These are phyloP conservation scores for Xylariaceae sp. DNA, from an alignment of 2,329 filamentous ascomycete genomes.

Conservation along the genomic window DNA sequence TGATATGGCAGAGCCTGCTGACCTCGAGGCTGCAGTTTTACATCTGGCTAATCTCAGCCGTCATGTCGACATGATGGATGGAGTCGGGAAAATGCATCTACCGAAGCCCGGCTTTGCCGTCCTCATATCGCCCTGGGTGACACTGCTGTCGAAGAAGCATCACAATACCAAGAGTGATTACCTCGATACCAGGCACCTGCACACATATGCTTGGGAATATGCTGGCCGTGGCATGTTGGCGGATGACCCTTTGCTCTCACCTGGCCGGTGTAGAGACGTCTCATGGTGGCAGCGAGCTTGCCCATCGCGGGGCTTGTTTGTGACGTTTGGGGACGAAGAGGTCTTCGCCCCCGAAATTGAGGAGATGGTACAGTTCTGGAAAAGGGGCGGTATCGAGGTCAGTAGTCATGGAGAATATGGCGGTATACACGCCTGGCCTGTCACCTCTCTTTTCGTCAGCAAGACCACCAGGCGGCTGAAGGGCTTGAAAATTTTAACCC, in stretches of 20 bases:
- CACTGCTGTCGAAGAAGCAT: conserved; percentile 63
- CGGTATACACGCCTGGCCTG: conserved; percentile 78
- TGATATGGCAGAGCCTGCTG: neutral
- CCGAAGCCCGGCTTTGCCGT: conserved; percentile 51
- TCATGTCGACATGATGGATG: conserved; percentile 27
- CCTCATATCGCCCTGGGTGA: conserved; percentile 77
- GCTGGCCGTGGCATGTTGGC: conserved; percentile 44
- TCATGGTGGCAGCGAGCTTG: conserved; percentile 62
- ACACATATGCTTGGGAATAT: conserved; percentile 67
- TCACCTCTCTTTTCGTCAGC: conserved; percentile 58
- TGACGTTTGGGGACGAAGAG: conserved; percentile 72
- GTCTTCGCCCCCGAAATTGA: conserved; percentile 68
- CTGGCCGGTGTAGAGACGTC: conserved; percentile 62
- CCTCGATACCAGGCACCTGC: conserved; percentile 60
- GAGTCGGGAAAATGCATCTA: conserved; percentile 33
- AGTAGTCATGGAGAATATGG: conserved; percentile 55
- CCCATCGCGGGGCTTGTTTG: conserved; percentile 61
- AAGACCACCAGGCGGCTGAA: conserved; percentile 45
- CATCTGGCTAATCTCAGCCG: conserved; percentile 50
- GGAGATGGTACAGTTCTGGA: conserved; percentile 51
- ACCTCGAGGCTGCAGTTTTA: conserved; percentile 43
- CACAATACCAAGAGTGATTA: conserved; percentile 69
- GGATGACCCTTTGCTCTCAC: conserved; percentile 58
- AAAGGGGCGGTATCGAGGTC: conserved; percentile 49
- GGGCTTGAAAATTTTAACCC: conserved; percentile 43